These are phyloP conservation scores for Erucastrum elatum DNA, from an alignment of 345 rosid species.

Conservation along the genomic window DNA sequence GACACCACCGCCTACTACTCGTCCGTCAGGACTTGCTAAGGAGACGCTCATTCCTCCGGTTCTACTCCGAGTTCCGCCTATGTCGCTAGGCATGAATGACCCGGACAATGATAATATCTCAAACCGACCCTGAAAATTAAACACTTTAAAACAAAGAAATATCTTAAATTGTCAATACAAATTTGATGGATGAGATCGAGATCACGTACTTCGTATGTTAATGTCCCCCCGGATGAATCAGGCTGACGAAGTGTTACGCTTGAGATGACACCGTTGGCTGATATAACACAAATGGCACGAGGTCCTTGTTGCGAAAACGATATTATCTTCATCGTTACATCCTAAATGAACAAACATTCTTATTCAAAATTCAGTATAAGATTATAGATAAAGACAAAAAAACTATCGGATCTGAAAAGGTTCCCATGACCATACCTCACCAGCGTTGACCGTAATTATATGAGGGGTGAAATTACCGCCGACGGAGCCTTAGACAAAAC, in stretches of 20 bases:
- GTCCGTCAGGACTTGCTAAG: conserved; percentile 88
- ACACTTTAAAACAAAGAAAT: conserved; percentile 2
- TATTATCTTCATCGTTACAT: conserved; percentile 90
- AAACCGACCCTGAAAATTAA: conserved; percentile 73
- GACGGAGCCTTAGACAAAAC: conserved; percentile 60
- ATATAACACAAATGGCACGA: conserved; percentile 82
- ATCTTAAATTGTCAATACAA: neutral
- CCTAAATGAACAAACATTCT: conserved; percentile 47
- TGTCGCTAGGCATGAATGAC: conserved; percentile 92
- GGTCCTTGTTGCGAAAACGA: conserved; percentile 99
- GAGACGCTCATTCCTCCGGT: conserved; percentile 99
- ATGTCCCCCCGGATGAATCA: conserved; percentile 96
- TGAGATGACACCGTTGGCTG: conserved; percentile 91
- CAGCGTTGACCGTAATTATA: conserved; percentile 79
- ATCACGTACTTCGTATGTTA: conserved; percentile 80
- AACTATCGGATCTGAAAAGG: neutral
- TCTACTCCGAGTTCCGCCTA: conserved; percentile 80
- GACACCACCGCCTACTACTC: conserved; percentile 90
- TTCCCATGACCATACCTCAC: conserved; percentile 65
- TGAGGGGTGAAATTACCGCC: conserved; percentile 96
- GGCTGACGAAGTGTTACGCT: conserved; percentile 95
- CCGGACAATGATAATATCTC: conserved; percentile 95
- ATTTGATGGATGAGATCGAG: neutral
- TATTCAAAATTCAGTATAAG: neutral
- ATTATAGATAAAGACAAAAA: neutral